Conservation (phyloP, 768 basidiomycete species). For the Piloderma croceum region DNA sequence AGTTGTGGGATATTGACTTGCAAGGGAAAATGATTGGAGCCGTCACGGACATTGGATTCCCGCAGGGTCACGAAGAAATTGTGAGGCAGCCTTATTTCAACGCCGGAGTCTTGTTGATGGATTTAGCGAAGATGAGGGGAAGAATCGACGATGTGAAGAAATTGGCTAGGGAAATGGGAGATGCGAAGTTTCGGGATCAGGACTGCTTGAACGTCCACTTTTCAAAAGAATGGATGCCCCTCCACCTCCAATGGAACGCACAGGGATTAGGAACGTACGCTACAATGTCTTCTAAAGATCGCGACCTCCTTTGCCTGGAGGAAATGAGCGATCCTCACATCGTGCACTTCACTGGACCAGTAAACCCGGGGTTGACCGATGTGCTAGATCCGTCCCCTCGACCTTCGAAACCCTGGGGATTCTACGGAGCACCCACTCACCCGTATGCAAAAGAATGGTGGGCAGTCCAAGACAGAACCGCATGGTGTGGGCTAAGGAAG, state of each 20-base stretch:
- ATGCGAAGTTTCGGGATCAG: constrained; percentile 39
- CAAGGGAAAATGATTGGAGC: constrained; percentile 39
- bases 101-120: constrained; percentile 48
- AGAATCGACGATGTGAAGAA: constrained; percentile 21
- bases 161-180: constrained; percentile 20
- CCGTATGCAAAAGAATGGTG: constrained; percentile 48
- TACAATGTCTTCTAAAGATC: constrained; percentile 26
- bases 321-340: constrained; percentile 38
- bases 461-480: constrained; percentile 33
- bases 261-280: constrained; percentile 55
- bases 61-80: constrained; percentile 39
- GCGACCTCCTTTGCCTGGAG: constrained; percentile 27
- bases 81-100: constrained; percentile 43
- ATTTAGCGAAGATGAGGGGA: constrained; percentile 36
- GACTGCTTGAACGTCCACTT: constrained; percentile 48
- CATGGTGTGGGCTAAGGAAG: constrained; percentile 34
- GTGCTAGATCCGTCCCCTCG: constrained; percentile 49
- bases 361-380: constrained; percentile 39
- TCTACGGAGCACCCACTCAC: constrained; percentile 46
- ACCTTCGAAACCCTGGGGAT: constrained; percentile 57
- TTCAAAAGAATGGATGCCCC: constrained; percentile 33
- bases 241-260: constrained; percentile 48
- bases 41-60: constrained; percentile 42
- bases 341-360: constrained; percentile 56
- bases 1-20: constrained; percentile 44